phyloP scores from a whole-genome alignment of 1,139 yeast species.

The Diutina rugosa region DNA sequence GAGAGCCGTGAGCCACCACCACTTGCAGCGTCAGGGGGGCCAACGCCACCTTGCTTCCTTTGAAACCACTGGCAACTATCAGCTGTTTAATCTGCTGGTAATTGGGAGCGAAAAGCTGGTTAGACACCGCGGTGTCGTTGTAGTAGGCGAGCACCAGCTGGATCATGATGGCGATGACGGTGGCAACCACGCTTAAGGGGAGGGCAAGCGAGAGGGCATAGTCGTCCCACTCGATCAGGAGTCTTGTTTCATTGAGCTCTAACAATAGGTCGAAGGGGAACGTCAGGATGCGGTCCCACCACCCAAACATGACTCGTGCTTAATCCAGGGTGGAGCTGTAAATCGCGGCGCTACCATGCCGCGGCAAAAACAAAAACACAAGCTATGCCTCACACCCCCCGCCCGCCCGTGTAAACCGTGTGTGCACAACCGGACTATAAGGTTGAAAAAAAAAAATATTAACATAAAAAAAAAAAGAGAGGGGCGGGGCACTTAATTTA shows the following conservation, averaged over 20 bases:
- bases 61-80: background rate
- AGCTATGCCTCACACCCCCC: background rate
- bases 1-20: background rate
- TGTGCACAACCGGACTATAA: no score
- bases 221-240: background rate
- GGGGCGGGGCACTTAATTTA: background rate
- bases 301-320: background rate
- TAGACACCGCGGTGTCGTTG: background rate
- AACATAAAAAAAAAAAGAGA: background rate
- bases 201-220: background rate
- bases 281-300: background rate
- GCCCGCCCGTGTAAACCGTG: background rate
- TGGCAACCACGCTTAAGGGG: background rate
- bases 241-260: background rate
- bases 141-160: background rate
- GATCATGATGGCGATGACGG: background rate
- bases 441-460: no score
- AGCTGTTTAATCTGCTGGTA: slow-evolving; percentile 1
- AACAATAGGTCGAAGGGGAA: background rate
- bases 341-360: background rate
- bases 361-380: background rate
- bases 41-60: background rate
- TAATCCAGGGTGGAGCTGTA: background rate
- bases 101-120: background rate
- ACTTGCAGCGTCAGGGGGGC: background rate